Conservation (phyloP, 164 flowering plant species). For the Magnolia changhungtana region DNA sequence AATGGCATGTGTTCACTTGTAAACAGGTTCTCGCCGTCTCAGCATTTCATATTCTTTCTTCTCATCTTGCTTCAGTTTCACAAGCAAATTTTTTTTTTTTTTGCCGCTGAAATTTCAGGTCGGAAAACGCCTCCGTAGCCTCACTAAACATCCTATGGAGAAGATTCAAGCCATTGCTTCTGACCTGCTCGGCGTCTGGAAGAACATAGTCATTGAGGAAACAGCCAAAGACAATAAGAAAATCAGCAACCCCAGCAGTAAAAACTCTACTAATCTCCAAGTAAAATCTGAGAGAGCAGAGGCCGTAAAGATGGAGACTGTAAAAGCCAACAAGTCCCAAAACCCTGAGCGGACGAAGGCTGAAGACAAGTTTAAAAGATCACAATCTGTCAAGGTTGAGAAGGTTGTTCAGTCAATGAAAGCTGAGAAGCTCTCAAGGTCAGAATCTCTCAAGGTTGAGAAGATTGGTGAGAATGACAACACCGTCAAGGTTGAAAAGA, state of each 20-base stretch:
- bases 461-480: slow-evolving; percentile 1
- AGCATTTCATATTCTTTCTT: not conserved
- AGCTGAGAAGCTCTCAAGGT: not conserved
- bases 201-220: slow-evolving; percentile 67
- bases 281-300: slow-evolving; percentile 4
- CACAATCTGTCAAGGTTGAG: slow-evolving; percentile 29
- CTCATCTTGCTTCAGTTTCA: not conserved
- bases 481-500: slow-evolving; percentile 34
- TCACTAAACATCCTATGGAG: slow-evolving; percentile 77
- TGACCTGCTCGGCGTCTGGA: slow-evolving; percentile 78
- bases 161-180: slow-evolving; percentile 64
- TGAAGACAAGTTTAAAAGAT: slow-evolving; percentile 23
- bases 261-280: slow-evolving; percentile 23
- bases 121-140: slow-evolving; percentile 70
- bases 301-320: slow-evolving; percentile 11
- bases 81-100: not conserved
- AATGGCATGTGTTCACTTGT: not conserved
- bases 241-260: slow-evolving; percentile 29
- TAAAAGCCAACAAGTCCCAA: slow-evolving; percentile 22
- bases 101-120: slow-evolving; percentile 42
- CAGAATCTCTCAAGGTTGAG: not conserved
- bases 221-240: slow-evolving; percentile 47
- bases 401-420: slow-evolving; percentile 9
- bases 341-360: slow-evolving; percentile 24
- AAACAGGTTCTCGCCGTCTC: not conserved